Base-by-base conservation (phyloP, 805 yeast genomes). In the Kazachstania martiniae region DNA sequence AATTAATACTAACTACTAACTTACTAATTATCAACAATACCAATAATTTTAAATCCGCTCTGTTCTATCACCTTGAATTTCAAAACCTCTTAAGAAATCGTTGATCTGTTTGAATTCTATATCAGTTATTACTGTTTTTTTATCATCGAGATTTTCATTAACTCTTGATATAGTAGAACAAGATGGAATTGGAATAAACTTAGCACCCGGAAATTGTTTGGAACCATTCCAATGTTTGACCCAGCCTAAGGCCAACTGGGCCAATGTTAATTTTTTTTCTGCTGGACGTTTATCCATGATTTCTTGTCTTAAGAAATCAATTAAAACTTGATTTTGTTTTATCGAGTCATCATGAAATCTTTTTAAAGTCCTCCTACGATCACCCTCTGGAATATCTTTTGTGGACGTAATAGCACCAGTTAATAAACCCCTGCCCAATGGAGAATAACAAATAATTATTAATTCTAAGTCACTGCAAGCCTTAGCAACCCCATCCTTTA, bases 381-480 rank as follows among this genome's bases (percentile, higher is more conserved):
- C 89, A 27, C 70, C 77, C 27, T 61, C 61, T 10, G 75, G 70
- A 23, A 79, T 47, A 34, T 72, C 76, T 0, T 54, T 46, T 14
- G 57, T 44, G 5, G 66, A 55, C 17, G 57, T 72, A 33, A 75
- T 56, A 21, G 47, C 40, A 35, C 91, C 94, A 3, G 89, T 76
- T 34, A 86, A 64, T 38, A 77, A 61, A 1, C 95, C 95, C 46
- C 82, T 68, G 8, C 86, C 78, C 34, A 86, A 63, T 19, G 95
- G 95, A 19, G 94, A 79, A 57, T 86, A 86, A 17, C 86, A 82
- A 36, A 83, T 63, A 19, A 83, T 62, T 10, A 91, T 79, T 35
- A 86, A 69, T 12, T 63, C 63, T 21, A 66, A 56, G 39, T 77
- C 72, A 14, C 70, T 65, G 41, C 78, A 72, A 4, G 69, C 66